Conservation (phyloP, 129 eudicot species). For the Ambrosia artemisiifolia region DNA sequence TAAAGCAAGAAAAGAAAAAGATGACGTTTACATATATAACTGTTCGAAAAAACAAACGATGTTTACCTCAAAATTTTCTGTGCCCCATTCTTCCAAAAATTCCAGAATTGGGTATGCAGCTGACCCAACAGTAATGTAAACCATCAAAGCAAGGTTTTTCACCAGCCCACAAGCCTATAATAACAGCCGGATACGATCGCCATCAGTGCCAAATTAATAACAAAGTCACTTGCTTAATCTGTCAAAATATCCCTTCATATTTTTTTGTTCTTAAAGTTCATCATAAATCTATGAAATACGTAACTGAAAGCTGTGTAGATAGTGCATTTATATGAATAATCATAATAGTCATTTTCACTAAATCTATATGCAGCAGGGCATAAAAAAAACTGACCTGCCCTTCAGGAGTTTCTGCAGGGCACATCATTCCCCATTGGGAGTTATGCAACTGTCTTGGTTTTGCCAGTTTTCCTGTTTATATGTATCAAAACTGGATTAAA, state of each 20-base stretch:
- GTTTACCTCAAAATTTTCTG: conserved; percentile 91
- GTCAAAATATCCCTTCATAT: not conserved
- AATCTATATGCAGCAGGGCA: not conserved
- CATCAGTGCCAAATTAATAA: not conserved
- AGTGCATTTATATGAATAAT: not conserved
- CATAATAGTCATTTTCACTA: not conserved
- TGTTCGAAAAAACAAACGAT: not conserved
- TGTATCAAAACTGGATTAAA: not conserved
- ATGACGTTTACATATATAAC: not conserved
- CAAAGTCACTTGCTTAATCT: not conserved
- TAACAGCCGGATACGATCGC: not conserved
- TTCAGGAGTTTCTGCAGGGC: conserved; percentile 99
- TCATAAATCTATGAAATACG: not conserved
- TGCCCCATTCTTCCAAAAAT: conserved; percentile 98
- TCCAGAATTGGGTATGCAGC: conserved; percentile 97
- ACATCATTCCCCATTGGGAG: conserved; percentile 99
- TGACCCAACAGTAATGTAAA: conserved; percentile 91
- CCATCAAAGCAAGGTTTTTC: conserved; percentile 97
- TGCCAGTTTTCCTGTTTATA: conserved; percentile 69
- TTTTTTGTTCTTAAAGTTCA: not conserved
- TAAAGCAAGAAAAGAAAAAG: not conserved
- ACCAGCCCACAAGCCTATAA: conserved; percentile 92
- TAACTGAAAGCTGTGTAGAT: not conserved
- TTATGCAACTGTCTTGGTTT: conserved; percentile 95
- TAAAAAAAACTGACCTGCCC: conserved; percentile 55